Percentiles rank a stretch among this genome's conserved stretches.
Evolutionary conservation across 805 yeast genomes (phyloP).

Genomic region (Kodamaea hsintzibuensis): DNA sequence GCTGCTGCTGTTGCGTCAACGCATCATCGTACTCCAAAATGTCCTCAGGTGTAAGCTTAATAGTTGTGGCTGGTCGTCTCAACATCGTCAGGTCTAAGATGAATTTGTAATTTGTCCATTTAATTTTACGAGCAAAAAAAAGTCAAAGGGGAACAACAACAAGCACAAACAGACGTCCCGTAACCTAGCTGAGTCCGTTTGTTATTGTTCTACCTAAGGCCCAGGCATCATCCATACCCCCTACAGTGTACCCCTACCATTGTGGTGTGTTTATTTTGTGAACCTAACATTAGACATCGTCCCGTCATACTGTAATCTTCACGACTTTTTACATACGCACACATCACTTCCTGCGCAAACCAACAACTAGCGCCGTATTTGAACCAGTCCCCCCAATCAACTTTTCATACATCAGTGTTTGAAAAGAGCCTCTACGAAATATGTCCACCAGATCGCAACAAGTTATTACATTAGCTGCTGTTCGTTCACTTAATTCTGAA

Average conservation of each 20-base stretch:
- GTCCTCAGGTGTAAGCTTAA: constrained; percentile 68
- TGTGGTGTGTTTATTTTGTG: neutral
- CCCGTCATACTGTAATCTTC: neutral
- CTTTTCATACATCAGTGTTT: neutral
- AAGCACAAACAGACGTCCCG: neutral
- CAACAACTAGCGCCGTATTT: neutral
- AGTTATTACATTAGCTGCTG: constrained; percentile 27
- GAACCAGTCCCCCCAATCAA: neutral
- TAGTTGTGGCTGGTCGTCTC: constrained; percentile 70
- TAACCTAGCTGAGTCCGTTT: neutral
- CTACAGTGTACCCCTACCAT: neutral
- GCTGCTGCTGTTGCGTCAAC: constrained; percentile 8
- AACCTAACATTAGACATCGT: neutral
- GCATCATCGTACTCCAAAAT: constrained; percentile 50
- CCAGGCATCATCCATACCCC: neutral
- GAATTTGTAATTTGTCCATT: neutral
- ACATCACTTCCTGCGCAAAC: neutral
- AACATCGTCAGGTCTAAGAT: constrained; percentile 45
- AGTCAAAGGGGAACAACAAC: constrained; percentile 21
- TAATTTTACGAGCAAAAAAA: neutral
- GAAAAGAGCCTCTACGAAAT: neutral
- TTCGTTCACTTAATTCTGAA: constrained; percentile 24
- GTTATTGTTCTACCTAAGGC: neutral
- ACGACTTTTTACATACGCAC: neutral
- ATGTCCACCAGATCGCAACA: constrained; percentile 28